Evolutionary conservation across 2,329 filamentous ascomycete genomes (phyloP).

Genomic region (Cercospora janseana): DNA sequence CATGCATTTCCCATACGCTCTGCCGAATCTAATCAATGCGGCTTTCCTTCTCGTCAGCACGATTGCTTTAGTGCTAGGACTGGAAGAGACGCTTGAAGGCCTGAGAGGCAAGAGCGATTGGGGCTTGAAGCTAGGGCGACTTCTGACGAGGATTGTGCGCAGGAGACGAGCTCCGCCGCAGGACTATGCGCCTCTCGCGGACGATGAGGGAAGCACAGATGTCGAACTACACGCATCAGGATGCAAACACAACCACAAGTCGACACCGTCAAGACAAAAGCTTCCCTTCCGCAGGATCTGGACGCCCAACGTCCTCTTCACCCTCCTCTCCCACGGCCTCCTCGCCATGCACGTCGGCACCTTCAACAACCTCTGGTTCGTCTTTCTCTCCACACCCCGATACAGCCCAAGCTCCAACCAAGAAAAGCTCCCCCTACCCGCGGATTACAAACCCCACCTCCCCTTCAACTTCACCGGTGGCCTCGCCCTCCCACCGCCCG

Average conservation of each 20-base stretch:
- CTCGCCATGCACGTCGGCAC: constrained; percentile 51
- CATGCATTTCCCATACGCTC: constrained; percentile 67
- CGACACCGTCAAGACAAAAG: constrained; percentile 31
- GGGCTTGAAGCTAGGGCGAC: constrained; percentile 42
- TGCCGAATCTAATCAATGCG: constrained; percentile 67
- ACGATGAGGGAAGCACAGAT: constrained; percentile 31
- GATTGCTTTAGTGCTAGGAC: constrained; percentile 58
- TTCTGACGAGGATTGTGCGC: constrained; percentile 39
- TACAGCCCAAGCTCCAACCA: constrained; percentile 35
- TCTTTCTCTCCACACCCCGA: constrained; percentile 50
- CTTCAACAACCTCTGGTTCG: constrained; percentile 52
- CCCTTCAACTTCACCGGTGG: constrained; percentile 51
- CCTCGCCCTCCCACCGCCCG: constrained; percentile 47
- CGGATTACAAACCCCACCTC: constrained; percentile 39
- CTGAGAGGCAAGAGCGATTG: constrained; percentile 43
- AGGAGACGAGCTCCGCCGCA: constrained; percentile 27
- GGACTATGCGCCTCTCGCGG: constrained; percentile 36
- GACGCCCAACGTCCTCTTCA: constrained; percentile 47
- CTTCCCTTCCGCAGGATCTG: constrained; percentile 49
- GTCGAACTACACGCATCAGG: constrained; percentile 24
- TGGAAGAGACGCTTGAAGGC: constrained; percentile 59
- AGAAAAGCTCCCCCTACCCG: constrained; percentile 41
- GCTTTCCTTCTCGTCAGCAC: constrained; percentile 58
- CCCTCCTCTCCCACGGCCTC: constrained; percentile 46
- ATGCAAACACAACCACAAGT: not conserved